Percentiles rank a stretch among this genome's conserved stretches.
Conservation (phyloP, 1,284 basidiomycete genomes). For the Malassezia arunalokei region DNA sequence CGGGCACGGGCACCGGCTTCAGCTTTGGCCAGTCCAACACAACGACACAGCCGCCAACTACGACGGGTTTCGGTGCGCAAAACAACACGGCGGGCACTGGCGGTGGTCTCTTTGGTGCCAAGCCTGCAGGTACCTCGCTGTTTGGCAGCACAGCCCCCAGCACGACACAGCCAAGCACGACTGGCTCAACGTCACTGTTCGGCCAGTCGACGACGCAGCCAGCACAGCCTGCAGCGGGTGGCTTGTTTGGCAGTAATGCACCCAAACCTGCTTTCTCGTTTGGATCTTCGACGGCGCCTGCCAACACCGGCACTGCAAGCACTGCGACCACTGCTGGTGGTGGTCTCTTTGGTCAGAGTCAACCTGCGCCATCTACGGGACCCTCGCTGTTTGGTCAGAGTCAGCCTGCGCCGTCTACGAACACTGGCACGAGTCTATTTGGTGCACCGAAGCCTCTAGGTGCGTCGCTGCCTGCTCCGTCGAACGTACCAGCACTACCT, state of each 20-base stretch:
- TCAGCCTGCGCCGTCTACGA: neutral
- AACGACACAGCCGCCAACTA: neutral
- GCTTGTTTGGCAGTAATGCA: slow-evolving; percentile 29
- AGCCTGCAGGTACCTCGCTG: slow-evolving; percentile 38
- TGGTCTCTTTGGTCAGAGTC: slow-evolving; percentile 47
- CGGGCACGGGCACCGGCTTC: slow-evolving; percentile 18
- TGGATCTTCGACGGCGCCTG: slow-evolving; percentile 19
- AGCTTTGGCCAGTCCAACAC: slow-evolving; percentile 11
- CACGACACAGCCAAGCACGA: neutral
- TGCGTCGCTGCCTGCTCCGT: slow-evolving; percentile 8
- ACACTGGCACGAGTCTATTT: slow-evolving; percentile 22
- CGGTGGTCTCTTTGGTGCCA: slow-evolving; percentile 36
- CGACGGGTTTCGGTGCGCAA: slow-evolving; percentile 1
- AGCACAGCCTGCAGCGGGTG: slow-evolving; percentile 13
- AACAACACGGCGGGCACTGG: neutral
- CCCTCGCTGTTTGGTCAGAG: slow-evolving; percentile 22
- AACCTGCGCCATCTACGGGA: slow-evolving; percentile 20
- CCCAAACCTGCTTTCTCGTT: slow-evolving; percentile 38
- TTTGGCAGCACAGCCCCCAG: slow-evolving; percentile 17
- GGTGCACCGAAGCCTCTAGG: slow-evolving; percentile 15
- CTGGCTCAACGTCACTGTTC: neutral
- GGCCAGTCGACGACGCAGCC: neutral
- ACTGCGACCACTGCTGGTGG: slow-evolving; percentile 19
- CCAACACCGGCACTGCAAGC: slow-evolving; percentile 11
- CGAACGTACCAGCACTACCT: slow-evolving; percentile 1